Conservation (phyloP, 257 asterid species). For the Solanum pinnatisectum region DNA sequence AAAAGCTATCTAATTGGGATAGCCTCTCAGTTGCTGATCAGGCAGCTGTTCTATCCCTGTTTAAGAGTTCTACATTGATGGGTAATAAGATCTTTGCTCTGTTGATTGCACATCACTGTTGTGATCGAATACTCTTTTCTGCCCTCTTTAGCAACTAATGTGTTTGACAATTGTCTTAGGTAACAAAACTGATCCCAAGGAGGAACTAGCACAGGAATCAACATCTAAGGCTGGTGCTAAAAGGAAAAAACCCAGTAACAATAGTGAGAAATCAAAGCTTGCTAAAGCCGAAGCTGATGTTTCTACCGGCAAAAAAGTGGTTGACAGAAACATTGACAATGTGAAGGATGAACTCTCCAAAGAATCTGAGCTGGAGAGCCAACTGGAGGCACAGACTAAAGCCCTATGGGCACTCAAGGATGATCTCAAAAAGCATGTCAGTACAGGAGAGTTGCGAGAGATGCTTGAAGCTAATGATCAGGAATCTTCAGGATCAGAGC, state of each 20-base stretch:
- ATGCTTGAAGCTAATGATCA: constrained; percentile 86
- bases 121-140: not conserved
- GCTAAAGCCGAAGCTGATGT: constrained; percentile 39
- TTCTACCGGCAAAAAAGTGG: constrained; percentile 20
- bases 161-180: constrained; percentile 24
- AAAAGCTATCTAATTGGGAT: constrained; percentile 66
- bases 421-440: constrained; percentile 73
- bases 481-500: constrained; percentile 79
- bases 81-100: constrained; percentile 22
- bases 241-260: constrained; percentile 49
- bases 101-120: constrained; percentile 5
- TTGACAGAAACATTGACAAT: constrained; percentile 8
- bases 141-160: not conserved
- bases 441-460: constrained; percentile 67
- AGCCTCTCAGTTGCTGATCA: constrained; percentile 54
- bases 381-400: constrained; percentile 63
- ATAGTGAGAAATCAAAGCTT: constrained; percentile 36
- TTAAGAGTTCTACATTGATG: constrained; percentile 33
- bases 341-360: constrained; percentile 20
- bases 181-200: constrained; percentile 25
- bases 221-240: constrained; percentile 47
- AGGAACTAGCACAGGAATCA: constrained; percentile 28
- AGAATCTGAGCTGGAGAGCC: constrained; percentile 33
- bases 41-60: constrained; percentile 39
- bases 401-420: constrained; percentile 83